phyloP scores from a whole-genome alignment of 2,329 filamentous ascomycete species.

The Cadophora sp. region DNA sequence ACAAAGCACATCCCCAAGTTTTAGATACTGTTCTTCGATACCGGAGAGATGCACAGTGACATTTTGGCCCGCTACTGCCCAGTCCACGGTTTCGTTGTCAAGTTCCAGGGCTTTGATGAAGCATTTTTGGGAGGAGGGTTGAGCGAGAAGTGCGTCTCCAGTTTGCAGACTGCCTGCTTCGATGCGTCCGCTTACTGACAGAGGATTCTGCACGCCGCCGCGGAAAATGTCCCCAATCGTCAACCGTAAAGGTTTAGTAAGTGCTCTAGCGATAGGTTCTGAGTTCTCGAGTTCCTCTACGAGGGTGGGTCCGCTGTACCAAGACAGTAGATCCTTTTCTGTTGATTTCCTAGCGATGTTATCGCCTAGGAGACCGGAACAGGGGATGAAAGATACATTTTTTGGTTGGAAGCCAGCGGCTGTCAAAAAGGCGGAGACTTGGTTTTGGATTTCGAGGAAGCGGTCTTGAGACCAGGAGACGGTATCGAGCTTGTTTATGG shows the following conservation, averaged over 20 bases:
- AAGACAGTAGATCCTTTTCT: slow-evolving; percentile 61
- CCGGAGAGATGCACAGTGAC: slow-evolving; percentile 82
- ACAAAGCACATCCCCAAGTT: slow-evolving; percentile 87
- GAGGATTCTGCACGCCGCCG: slow-evolving; percentile 76
- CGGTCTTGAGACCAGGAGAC: slow-evolving; percentile 82
- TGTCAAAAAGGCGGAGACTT: slow-evolving; percentile 82
- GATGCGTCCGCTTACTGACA: slow-evolving; percentile 86
- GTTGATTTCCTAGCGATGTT: slow-evolving; percentile 74
- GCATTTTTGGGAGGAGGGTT: slow-evolving; percentile 83
- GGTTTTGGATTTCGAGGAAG: slow-evolving; percentile 84
- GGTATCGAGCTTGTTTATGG: slow-evolving; percentile 94
- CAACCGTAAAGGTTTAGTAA: slow-evolving; percentile 83
- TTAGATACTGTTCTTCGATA: slow-evolving; percentile 84
- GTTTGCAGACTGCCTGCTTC: slow-evolving; percentile 84
- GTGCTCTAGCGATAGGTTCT: slow-evolving; percentile 71
- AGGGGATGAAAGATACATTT: slow-evolving; percentile 86
- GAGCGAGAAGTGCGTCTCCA: slow-evolving; percentile 79
- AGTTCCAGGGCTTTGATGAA: slow-evolving; percentile 83
- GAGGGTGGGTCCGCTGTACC: slow-evolving; percentile 83
- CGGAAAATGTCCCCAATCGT: slow-evolving; percentile 89
- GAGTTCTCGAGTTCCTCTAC: slow-evolving; percentile 86
- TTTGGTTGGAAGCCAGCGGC: slow-evolving; percentile 82
- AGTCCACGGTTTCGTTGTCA: slow-evolving; percentile 76
- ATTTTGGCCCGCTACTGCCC: slow-evolving; percentile 93
- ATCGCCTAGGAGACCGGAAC: slow-evolving; percentile 86